Evolutionary conservation across 177 flowering plant genomes (phyloP).

Genomic region (Telopea speciosissima): DNA sequence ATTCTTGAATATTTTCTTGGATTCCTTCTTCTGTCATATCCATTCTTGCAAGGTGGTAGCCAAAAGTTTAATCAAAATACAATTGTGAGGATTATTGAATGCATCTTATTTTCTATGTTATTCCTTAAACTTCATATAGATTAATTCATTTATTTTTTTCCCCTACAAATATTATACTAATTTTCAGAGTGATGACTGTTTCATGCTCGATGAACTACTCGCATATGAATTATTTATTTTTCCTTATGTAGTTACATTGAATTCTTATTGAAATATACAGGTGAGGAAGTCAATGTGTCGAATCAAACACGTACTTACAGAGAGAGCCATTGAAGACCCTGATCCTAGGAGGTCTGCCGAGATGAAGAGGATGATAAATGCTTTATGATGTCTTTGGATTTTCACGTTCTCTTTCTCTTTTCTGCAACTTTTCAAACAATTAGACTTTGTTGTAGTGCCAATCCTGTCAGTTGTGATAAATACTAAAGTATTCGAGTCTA

Average conservation of each 20-base stretch:
- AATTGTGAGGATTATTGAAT: too few relatives aligned
- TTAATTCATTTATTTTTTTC: too few relatives aligned
- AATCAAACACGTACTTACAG: constrained; percentile 89
- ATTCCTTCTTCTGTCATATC: too few relatives aligned
- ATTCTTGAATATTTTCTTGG: too few relatives aligned
- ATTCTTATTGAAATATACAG: constrained; percentile 32
- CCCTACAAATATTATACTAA: not conserved
- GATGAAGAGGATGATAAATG: constrained; percentile 91
- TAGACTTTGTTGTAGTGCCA: not conserved
- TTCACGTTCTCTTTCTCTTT: too few relatives aligned
- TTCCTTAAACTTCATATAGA: too few relatives aligned
- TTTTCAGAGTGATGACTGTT: not conserved
- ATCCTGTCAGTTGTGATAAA: not conserved
- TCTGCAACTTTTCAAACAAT: not conserved
- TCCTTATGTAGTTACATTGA: not conserved
- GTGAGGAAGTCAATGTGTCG: constrained; percentile 97
- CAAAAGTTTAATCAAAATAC: too few relatives aligned
- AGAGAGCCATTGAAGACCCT: constrained; percentile 79
- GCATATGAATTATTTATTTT: not conserved
- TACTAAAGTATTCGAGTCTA: too few relatives aligned
- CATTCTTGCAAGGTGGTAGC: too few relatives aligned
- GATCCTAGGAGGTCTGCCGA: constrained; percentile 89
- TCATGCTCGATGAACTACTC: not conserved
- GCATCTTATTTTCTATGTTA: too few relatives aligned
- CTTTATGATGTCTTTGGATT: constrained; percentile 34